Evolutionary conservation across 148 eudicot species (phyloP).

Genomic region (Heliosperma pusillum): DNA sequence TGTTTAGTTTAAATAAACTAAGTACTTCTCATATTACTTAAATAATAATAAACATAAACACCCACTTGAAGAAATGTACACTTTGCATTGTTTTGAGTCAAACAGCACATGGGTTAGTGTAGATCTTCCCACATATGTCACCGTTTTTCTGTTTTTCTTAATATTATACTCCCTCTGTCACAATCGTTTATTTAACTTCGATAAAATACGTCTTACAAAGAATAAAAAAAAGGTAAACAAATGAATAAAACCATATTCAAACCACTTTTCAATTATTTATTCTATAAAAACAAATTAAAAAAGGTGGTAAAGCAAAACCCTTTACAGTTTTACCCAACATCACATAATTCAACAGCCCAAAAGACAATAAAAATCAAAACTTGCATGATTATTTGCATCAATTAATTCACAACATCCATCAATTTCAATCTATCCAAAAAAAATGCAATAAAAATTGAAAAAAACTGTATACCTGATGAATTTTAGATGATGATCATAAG

Average conservation of each 20-base stretch:
- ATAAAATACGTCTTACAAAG: too few relatives aligned
- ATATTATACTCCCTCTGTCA: not conserved
- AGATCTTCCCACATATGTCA: constrained; percentile 23
- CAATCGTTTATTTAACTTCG: not conserved
- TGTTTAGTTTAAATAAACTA: not conserved
- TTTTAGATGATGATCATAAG: constrained; percentile 2
- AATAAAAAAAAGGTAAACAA: too few relatives aligned
- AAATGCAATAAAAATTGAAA: not conserved
- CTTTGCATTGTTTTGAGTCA: constrained; percentile 13
- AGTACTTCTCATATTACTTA: not conserved
- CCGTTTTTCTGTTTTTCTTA: not conserved
- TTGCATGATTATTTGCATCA: not conserved
- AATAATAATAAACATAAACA: not conserved
- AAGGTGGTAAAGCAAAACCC: not conserved
- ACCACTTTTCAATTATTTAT: not conserved
- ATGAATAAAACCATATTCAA: not conserved
- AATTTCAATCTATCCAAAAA: not conserved
- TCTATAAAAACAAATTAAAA: too few relatives aligned
- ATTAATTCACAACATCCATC: not conserved
- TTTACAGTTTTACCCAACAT: not conserved
- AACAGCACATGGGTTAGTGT: constrained; percentile 15
- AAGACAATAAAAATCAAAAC: constrained; percentile 4
- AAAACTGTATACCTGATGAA: constrained; percentile 2
- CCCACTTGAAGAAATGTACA: constrained; percentile 16
- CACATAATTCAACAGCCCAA: not conserved